Conservation (phyloP, 768 basidiomycete species). For the Boletus huronensis region DNA sequence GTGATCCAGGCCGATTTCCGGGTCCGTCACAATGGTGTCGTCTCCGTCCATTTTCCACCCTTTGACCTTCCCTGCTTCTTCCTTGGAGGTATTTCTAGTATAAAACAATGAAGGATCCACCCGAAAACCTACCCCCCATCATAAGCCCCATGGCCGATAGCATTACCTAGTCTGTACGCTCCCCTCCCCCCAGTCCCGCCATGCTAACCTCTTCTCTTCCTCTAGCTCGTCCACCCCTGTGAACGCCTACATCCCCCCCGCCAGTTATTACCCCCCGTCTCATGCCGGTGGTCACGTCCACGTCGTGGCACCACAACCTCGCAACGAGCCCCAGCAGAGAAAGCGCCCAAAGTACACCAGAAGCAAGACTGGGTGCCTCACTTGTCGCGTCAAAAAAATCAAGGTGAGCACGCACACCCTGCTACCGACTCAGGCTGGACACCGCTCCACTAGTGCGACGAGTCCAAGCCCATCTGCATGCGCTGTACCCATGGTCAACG, state of each 20-base stretch:
- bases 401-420: conserved; percentile 54
- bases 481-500: conserved; percentile 83
- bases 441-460: conserved; percentile 66
- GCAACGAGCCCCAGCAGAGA: conserved; percentile 52
- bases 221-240: conserved; percentile 34
- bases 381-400: conserved; percentile 92
- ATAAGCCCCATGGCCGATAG: conserved; percentile 46
- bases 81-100: conserved; percentile 34
- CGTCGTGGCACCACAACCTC: conserved; percentile 45
- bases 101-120: conserved; percentile 48
- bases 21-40: conserved; percentile 40
- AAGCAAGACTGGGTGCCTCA: conserved; percentile 92
- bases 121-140: conserved; percentile 38
- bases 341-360: conserved; percentile 92
- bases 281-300: conserved; percentile 41
- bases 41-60: conserved; percentile 39
- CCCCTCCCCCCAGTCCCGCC: conserved; percentile 4
- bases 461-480: conserved; percentile 83
- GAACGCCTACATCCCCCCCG: conserved; percentile 40
- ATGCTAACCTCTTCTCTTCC: conserved; percentile 20
- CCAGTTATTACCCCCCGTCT: conserved; percentile 37
- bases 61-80: conserved; percentile 33
- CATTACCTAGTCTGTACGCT: conserved; percentile 50
- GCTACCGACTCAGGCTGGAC: conserved; percentile 1
- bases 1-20: conserved; percentile 49